These are phyloP conservation scores for Dentipellis fragilis DNA, from an alignment of 768 basidiomycete species.

Conservation along the genomic window DNA sequence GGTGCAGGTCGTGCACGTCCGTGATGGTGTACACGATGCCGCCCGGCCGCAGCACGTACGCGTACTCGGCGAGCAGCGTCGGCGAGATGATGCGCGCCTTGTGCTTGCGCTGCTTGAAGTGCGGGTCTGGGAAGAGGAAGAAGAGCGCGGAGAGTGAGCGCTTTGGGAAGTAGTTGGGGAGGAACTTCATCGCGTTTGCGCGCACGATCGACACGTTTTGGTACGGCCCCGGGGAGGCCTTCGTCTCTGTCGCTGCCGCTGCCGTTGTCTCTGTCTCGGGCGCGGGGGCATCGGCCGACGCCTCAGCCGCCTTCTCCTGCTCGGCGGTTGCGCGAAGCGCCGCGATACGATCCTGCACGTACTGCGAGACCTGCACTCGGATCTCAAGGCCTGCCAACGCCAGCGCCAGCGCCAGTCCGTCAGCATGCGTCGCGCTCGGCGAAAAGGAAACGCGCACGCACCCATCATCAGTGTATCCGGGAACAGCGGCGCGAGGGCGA, in stretches of 20 bases:
- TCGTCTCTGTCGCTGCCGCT: constrained; percentile 10
- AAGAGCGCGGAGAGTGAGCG: constrained; percentile 88
- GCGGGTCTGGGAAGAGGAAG: constrained; percentile 98
- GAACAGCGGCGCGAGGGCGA: constrained; percentile 80
- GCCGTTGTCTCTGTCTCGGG: constrained; percentile 8
- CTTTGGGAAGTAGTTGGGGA: constrained; percentile 91
- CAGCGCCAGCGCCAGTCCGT: not conserved
- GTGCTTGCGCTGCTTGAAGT: constrained; percentile 97
- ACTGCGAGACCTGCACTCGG: constrained; percentile 90
- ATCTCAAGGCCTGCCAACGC: constrained; percentile 80
- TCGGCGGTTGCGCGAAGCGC: constrained; percentile 71
- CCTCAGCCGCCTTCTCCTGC: constrained; percentile 4
- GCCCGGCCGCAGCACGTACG: constrained; percentile 85
- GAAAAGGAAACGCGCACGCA: constrained; percentile 21
- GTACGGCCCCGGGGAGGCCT: constrained; percentile 35
- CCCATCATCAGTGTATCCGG: constrained; percentile 93
- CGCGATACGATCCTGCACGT: constrained; percentile 87
- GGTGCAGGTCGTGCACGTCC: constrained; percentile 87
- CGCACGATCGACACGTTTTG: constrained; percentile 91
- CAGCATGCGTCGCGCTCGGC: not conserved
- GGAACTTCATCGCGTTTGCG: constrained; percentile 97
- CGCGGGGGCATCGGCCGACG: not conserved
- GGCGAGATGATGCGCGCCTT: constrained; percentile 98
- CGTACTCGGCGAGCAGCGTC: constrained; percentile 95
- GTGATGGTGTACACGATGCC: constrained; percentile 98